Evolutionary conservation across 2,329 filamentous ascomycete species (phyloP), one percentile per base, ranked within the genome.

Genomic region (Colletotrichum agaves): DNA sequence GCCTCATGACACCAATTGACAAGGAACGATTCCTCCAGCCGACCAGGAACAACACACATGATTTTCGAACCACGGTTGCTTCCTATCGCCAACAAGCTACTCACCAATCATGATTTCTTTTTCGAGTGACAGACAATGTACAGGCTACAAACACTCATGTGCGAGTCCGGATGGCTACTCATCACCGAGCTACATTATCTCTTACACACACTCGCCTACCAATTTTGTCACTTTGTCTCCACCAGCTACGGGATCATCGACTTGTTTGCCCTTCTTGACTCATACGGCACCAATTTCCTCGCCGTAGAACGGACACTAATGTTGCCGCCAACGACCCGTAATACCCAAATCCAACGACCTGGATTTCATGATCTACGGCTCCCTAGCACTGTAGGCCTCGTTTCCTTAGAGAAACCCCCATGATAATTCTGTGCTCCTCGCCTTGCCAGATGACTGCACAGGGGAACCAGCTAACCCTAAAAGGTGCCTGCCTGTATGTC

Each of bases 1-100:
- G 27, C 44, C 63, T 58, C 44, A 37, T 43, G 37, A 35, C 50
- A 57, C 21, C 35, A 53, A 33, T 33, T 31, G 43, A 56, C 63
- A 63, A 15, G 63, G 44, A 31, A 19, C n/a, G 10, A 31, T 50
- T 57, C 31, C 19, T 41, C 21, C 19, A 44, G 17, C n/a, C n/a
- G 27, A 67, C 23, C 13, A 21, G 52, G 52, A 15, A 46, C 39
- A 6, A 17, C 17, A 39, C 17, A 12, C 7, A 27, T 39, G 50
- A 31, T 27, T 37, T 17, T 53, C 27, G 8, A 53, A 15, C 17
- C 21, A n/a, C 11, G 4, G 11, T 39, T 17, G 13, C 5, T 53
- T 12, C 5, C 17, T 52, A 19, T 39, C 33, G 12, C 50, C 37
- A 8, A 23, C 31, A 39, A 23, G 31, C 33, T 35, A 13, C 5